phyloP scores from a whole-genome alignment of 805 yeast species.

The Cyberlindnera petersonii region DNA sequence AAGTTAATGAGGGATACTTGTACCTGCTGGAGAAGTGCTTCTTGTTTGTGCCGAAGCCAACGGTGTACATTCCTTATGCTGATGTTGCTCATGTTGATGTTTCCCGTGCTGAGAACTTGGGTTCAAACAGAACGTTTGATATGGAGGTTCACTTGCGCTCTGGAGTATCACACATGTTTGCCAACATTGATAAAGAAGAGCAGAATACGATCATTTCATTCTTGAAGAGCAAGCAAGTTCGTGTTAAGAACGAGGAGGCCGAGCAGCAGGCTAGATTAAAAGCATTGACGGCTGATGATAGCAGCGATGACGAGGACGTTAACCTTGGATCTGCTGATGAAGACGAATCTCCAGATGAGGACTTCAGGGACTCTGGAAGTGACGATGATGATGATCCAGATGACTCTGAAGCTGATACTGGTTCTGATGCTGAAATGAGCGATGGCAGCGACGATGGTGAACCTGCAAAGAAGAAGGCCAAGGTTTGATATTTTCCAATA shows the following conservation, averaged over 20 bases:
- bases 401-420: conserved; percentile 30
- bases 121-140: conserved; percentile 87
- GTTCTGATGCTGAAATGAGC: conserved; percentile 22
- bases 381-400: conserved; percentile 50
- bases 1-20: conserved; percentile 92
- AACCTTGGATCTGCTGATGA: conserved; percentile 78
- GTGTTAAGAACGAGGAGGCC: conserved; percentile 84
- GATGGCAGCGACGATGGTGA: conserved; percentile 24
- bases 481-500: conserved; percentile 13
- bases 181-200: conserved; percentile 86
- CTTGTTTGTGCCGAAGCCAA: conserved; percentile 89
- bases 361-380: conserved; percentile 52
- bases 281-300: conserved; percentile 55
- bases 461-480: conserved; percentile 38
- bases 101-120: conserved; percentile 76
- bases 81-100: conserved; percentile 76
- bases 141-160: conserved; percentile 70
- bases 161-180: conserved; percentile 73
- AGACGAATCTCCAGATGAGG: conserved; percentile 81
- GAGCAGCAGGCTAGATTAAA: conserved; percentile 79
- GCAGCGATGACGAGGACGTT: conserved; percentile 43
- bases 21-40: conserved; percentile 92
- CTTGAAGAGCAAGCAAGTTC: conserved; percentile 71
- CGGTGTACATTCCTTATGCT: conserved; percentile 81
- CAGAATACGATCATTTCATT: conserved; percentile 74